A percentile compares a stretch with the other conserved stretches of the same genome.
Evolutionary conservation across 345 rosid genomes (phyloP).

Genomic region (Lepidium aucheri): DNA sequence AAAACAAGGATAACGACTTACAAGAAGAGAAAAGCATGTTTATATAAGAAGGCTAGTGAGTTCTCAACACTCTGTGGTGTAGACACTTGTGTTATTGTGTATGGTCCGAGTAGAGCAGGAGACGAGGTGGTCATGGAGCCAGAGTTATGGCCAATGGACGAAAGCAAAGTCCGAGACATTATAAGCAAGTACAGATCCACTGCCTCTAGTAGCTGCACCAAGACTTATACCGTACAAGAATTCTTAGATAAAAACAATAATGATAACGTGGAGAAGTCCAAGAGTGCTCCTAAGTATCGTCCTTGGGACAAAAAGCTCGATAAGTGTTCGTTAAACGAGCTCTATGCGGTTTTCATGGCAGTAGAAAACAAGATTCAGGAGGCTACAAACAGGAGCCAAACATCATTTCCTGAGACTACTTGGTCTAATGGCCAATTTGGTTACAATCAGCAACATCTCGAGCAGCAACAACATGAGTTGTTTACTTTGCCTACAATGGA

Average conservation of each 20-base stretch:
- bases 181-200: constrained; percentile 25
- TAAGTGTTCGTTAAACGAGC: constrained; percentile 16
- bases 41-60: constrained; percentile 32
- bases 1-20: constrained; percentile 30
- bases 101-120: constrained; percentile 24
- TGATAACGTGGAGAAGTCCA: not conserved
- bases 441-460: constrained; percentile 16
- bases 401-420: not conserved
- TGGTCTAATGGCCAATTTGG: constrained; percentile 21
- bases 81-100: constrained; percentile 32
- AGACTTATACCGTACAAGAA: constrained; percentile 12
- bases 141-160: constrained; percentile 26
- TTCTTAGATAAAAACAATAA: constrained; percentile 10
- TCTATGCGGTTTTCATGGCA: not conserved
- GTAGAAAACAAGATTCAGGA: constrained; percentile 24
- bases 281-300: constrained; percentile 1
- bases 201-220: constrained; percentile 14
- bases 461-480: constrained; percentile 18
- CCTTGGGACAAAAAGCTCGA: constrained; percentile 22
- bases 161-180: constrained; percentile 17
- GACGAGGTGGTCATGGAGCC: constrained; percentile 13
- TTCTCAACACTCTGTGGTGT: constrained; percentile 37
- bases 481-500: constrained; percentile 5
- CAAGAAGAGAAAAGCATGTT: constrained; percentile 30
- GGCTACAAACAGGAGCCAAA: constrained; percentile 12